phyloP scores from a whole-genome alignment of 257 asterid species.

The Fraxinus anomala region DNA sequence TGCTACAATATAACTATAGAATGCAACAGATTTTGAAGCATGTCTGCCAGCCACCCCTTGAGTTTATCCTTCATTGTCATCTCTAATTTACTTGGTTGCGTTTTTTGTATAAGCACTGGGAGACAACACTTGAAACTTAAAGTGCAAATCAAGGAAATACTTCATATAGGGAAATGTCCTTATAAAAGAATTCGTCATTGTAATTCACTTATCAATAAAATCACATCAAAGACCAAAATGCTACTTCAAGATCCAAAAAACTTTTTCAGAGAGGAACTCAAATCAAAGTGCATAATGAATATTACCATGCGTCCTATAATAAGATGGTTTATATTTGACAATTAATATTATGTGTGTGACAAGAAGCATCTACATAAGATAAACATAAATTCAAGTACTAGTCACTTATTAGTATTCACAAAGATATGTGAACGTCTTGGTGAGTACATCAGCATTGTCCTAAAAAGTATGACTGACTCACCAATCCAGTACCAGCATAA shows the following conservation, averaged over 20 bases:
- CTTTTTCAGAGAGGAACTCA: conserved; percentile 6
- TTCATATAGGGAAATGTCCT: background rate
- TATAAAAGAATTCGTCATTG: background rate
- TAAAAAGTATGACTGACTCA: conserved; percentile 46
- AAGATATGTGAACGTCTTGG: conserved; percentile 1
- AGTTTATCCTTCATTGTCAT: background rate
- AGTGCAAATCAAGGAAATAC: conserved; percentile 14
- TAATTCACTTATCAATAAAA: conserved; percentile 5
- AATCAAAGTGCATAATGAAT: conserved; percentile 10
- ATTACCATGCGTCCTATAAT: background rate
- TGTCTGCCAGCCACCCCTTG: conserved; percentile 3
- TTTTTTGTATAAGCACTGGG: conserved; percentile 11
- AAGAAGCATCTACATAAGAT: conserved; percentile 7
- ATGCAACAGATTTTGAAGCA: conserved; percentile 7
- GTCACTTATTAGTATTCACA: background rate
- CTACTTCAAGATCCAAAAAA: background rate
- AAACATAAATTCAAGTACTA: conserved; percentile 4
- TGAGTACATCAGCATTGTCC: conserved; percentile 21
- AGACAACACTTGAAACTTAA: conserved; percentile 12
- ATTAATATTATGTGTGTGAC: background rate
- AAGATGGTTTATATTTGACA: background rate
- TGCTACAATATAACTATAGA: background rate
- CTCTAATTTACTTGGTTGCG: background rate
- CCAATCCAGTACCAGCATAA: conserved; percentile 90
- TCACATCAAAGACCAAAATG: conserved; percentile 1